phyloP scores from a whole-genome alignment of 306 rosid genomes.

The Inga leiocalycina region DNA sequence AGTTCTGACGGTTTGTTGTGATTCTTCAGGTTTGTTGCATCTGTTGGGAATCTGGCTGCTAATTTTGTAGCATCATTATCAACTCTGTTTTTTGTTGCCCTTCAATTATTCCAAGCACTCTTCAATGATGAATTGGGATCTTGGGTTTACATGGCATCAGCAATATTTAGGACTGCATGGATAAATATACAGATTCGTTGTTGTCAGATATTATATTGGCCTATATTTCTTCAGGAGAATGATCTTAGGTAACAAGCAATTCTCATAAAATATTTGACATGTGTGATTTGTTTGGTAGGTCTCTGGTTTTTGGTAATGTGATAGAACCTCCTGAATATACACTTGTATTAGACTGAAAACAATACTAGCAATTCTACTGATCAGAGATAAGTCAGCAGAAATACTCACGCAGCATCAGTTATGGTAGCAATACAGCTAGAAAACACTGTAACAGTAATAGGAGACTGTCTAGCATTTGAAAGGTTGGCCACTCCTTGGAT shows the following conservation, averaged over 20 bases:
- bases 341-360: neutral
- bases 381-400: neutral
- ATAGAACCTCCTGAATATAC: neutral
- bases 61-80: slow-evolving; percentile 67
- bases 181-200: slow-evolving; percentile 65
- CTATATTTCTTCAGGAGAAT: slow-evolving; percentile 74
- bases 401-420: neutral
- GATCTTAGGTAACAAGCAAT: slow-evolving; percentile 64
- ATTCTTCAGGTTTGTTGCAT: slow-evolving; percentile 65
- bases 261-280: slow-evolving; percentile 5
- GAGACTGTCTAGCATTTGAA: neutral
- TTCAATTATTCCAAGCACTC: slow-evolving; percentile 60
- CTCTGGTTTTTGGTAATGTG: slow-evolving; percentile 24
- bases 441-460: neutral
- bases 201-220: slow-evolving; percentile 93
- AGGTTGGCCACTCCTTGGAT: neutral
- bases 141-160: slow-evolving; percentile 52
- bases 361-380: neutral
- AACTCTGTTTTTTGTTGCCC: slow-evolving; percentile 58
- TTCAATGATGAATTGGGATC: slow-evolving; percentile 54
- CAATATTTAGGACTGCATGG: slow-evolving; percentile 61
- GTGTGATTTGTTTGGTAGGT: slow-evolving; percentile 24
- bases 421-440: neutral
- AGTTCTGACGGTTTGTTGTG: slow-evolving; percentile 38
- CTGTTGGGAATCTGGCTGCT: slow-evolving; percentile 62